A percentile compares a stretch with the other conserved stretches of the same genome.
These are phyloP conservation scores for Glaciozyma martinii DNA, from an alignment of 768 basidiomycete species.

Conservation along the genomic window DNA sequence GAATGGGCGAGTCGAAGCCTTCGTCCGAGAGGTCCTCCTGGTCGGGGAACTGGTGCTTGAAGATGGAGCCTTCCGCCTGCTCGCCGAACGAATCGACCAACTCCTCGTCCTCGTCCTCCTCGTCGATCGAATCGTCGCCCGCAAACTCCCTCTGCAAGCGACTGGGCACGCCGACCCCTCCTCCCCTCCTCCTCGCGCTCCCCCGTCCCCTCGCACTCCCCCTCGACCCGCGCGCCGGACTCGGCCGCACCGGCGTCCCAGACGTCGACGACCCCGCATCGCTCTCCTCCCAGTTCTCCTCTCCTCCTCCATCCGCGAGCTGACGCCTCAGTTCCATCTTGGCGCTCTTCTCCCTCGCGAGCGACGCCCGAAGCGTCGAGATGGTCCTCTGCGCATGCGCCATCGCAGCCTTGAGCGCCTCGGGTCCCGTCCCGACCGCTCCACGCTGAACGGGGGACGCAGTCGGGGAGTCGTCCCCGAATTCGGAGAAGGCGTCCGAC, in stretches of 20 bases:
- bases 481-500: constrained; percentile 8
- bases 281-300: neutral
- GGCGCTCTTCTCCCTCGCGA: constrained; percentile 74
- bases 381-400: constrained; percentile 82
- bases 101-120: constrained; percentile 31
- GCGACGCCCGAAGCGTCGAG: constrained; percentile 64
- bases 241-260: neutral
- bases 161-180: neutral
- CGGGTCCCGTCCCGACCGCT: constrained; percentile 42
- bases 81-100: constrained; percentile 30
- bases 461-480: constrained; percentile 26
- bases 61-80: constrained; percentile 17
- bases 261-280: neutral
- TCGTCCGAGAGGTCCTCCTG: constrained; percentile 11
- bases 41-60: constrained; percentile 26
- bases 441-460: constrained; percentile 50
- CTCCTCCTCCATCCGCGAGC: constrained; percentile 44
- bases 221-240: neutral
- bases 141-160: neutral
- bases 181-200: constrained; percentile 39
- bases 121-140: constrained; percentile 27
- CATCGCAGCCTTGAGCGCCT: constrained; percentile 66
- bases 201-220: constrained; percentile 44
- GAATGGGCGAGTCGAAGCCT: constrained; percentile 6
- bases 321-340: constrained; percentile 58